phyloP scores from a whole-genome alignment of 148 eudicot genomes.

The Silene latifolia region DNA sequence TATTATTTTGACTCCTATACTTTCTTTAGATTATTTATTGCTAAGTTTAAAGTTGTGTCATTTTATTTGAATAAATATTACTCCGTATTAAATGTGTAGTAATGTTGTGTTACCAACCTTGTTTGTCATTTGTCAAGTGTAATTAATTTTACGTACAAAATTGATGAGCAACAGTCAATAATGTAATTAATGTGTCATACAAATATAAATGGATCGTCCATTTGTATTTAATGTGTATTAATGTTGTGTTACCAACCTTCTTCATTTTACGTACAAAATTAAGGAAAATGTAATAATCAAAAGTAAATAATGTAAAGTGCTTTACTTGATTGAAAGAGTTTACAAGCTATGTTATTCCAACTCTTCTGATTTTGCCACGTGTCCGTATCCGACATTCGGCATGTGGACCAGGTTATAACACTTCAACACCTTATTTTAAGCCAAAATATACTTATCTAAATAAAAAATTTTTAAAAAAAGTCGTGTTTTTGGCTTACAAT shows the following conservation, averaged over 20 bases:
- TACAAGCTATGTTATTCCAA: too few species aligned
- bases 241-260: not conserved
- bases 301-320: too few species aligned
- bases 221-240: not conserved
- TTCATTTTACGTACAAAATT: too few species aligned
- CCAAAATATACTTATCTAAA: too few species aligned
- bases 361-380: too few species aligned
- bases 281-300: too few species aligned
- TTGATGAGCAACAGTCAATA: not conserved
- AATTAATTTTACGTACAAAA: not conserved
- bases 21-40: not conserved
- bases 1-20: not conserved
- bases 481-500: too few species aligned
- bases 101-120: slow-evolving; percentile 1
- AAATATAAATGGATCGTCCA: not conserved
- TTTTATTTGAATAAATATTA: not conserved
- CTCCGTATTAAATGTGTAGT: not conserved
- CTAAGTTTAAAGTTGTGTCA: not conserved
- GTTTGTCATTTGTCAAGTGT: not conserved
- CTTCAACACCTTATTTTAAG: too few species aligned
- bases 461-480: too few species aligned
- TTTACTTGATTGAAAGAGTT: too few species aligned
- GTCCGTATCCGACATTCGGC: too few species aligned
- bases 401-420: too few species aligned
- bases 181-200: not conserved